Conservation (phyloP, 805 yeast species). For the Saccharomyces cerevisiae region DNA sequence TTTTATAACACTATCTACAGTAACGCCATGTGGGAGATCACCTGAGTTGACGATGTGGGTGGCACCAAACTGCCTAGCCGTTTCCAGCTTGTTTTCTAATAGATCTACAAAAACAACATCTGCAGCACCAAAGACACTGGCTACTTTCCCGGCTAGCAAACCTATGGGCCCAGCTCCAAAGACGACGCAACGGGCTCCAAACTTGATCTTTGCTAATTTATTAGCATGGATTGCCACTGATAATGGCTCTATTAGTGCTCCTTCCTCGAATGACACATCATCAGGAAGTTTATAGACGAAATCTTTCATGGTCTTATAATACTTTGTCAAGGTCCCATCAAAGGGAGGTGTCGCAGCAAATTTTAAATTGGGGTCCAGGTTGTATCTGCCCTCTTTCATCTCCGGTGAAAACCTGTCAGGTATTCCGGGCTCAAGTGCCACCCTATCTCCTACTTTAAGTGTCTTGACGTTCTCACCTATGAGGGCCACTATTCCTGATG, state of each 20-base stretch:
- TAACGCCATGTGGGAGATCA: conserved; percentile 25
- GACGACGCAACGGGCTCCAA: conserved; percentile 64
- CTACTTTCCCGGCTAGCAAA: conserved; percentile 61
- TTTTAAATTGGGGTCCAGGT: conserved; percentile 76
- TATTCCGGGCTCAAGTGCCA: conserved; percentile 85
- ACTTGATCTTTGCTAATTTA: conserved; percentile 49
- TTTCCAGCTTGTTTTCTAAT: conserved; percentile 54
- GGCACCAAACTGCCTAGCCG: conserved; percentile 60
- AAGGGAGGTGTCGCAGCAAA: conserved; percentile 89
- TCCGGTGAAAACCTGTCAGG: conserved; percentile 72
- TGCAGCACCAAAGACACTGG: conserved; percentile 68
- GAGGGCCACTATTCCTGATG: conserved; percentile 55
- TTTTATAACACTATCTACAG: conserved; percentile 25
- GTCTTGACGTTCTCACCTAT: conserved; percentile 58
- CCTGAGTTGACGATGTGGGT: no score
- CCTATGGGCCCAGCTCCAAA: conserved; percentile 93
- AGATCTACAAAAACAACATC: conserved; percentile 64
- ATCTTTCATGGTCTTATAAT: conserved; percentile 71
- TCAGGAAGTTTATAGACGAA: conserved; percentile 76
- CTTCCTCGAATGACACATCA: conserved; percentile 69
- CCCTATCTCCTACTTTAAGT: conserved; percentile 67
- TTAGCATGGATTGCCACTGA: conserved; percentile 81
- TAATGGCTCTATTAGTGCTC: conserved; percentile 82
- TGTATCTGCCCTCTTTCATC: conserved; percentile 62
- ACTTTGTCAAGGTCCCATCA: conserved; percentile 73